Evolutionary conservation across 2,329 filamentous ascomycete genomes (phyloP), one percentile per base, ranked within the genome.

Genomic region (Fusarium sp.): DNA sequence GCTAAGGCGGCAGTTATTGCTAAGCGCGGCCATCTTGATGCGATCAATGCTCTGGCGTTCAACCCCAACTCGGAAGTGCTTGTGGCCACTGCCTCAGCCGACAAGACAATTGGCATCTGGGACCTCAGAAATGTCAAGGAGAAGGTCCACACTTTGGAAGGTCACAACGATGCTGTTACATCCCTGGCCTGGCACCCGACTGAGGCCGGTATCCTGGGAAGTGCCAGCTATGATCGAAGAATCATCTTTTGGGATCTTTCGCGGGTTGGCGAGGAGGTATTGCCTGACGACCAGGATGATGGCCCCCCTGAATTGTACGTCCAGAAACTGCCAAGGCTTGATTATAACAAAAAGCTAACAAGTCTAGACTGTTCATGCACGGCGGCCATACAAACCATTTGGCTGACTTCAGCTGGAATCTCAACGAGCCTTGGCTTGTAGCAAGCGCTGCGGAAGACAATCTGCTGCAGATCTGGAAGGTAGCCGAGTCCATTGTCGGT

Each of bases 171-270:
- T 78, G 92, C 93, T 28, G 96, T 99, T 62, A 98, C 96, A 10
- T 97, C 95, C 14, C 87, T 99, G 51, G 90, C 95, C 41, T 99
- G 96, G 96, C 95, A 99, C 84, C 97, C 97, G 1, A 92, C 92
- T 48, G 95, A 99, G 81, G 90, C 94, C 66, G 91, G 93, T 39
- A 93, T 99, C 68, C 87, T 99, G 32, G 96, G 94, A 62, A 98
- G 95, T 79, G 94, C 93, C 56, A 95, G 94, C 81, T 97, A 98
- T 80, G 96, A 99, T 81, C 90, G 96, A 52, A 91, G 97, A 76
- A 93, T 99, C 73, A 93, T 97, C 81, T 96, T 98, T 85, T 99
- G 96, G 96, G 96, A 99, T 81, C 87, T 98, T 50, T 95, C 94
- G 78, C 91, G 93, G 62, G 93, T 97, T 50, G 96, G 97, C 54